phyloP scores from a whole-genome alignment of 805 yeast genomes.

The Cyberlindnera mycetangii region DNA sequence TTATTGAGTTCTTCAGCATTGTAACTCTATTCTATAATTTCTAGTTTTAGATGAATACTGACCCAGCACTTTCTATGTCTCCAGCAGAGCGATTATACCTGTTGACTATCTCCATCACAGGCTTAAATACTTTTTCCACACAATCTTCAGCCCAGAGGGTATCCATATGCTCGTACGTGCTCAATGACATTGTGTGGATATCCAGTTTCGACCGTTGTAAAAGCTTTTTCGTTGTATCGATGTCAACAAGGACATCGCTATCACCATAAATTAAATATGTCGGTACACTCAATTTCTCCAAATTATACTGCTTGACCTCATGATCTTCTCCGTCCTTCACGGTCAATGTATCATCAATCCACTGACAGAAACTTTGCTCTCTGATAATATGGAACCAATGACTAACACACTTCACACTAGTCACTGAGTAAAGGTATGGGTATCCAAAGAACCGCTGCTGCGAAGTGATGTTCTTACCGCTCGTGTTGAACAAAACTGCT shows the following conservation, averaged over 20 bases:
- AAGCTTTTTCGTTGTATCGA: conserved; percentile 53
- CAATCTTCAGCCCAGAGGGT: conserved; percentile 74
- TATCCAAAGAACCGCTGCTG: conserved; percentile 71
- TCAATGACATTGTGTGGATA: conserved; percentile 43
- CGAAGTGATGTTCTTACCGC: conserved; percentile 57
- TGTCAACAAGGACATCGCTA: conserved; percentile 68
- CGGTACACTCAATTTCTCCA: conserved; percentile 52
- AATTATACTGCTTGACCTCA: not conserved
- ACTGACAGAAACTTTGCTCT: conserved; percentile 70
- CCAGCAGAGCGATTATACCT: not conserved
- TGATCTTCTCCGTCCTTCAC: not conserved
- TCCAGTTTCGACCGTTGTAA: conserved; percentile 40
- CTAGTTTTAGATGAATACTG: conserved; percentile 9
- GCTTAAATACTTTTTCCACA: conserved; percentile 33
- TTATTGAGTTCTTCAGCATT: too few relatives aligned
- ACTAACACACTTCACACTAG: conserved; percentile 77
- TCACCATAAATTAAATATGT: conserved; percentile 65
- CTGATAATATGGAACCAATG: conserved; percentile 85
- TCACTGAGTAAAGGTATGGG: conserved; percentile 75
- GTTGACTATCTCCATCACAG: conserved; percentile 49
- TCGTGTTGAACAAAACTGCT: conserved; percentile 66
- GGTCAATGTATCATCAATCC: conserved; percentile 42
- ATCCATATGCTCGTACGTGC: conserved; percentile 73
- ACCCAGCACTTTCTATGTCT: conserved; percentile 6
- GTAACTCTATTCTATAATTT: not conserved